Conservation (phyloP, 2,329 filamentous ascomycete species). For the Botryotinia calthae region DNA sequence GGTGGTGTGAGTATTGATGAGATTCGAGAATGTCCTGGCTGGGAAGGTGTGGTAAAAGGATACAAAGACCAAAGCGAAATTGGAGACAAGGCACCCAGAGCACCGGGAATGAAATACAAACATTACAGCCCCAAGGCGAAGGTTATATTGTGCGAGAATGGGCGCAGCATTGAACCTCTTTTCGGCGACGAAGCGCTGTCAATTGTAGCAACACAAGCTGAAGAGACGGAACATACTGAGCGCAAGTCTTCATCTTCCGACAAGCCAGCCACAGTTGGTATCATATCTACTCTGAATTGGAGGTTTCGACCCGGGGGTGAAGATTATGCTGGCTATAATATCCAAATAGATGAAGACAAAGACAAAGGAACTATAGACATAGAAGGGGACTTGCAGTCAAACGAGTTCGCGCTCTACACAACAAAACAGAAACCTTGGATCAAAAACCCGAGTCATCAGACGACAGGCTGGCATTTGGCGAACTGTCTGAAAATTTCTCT, state of each 20-base stretch:
- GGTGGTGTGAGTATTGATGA: constrained; percentile 85
- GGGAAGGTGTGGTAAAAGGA: constrained; percentile 73
- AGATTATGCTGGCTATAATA: not conserved
- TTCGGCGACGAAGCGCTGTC: constrained; percentile 8
- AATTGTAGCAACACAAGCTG: constrained; percentile 21
- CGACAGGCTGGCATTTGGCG: constrained; percentile 23
- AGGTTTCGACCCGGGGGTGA: not conserved
- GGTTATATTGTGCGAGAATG: constrained; percentile 76
- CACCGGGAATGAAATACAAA: constrained; percentile 98
- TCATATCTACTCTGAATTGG: constrained; percentile 34
- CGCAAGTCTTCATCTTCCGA: constrained; percentile 12
- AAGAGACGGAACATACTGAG: constrained; percentile 20
- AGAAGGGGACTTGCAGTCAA: not conserved
- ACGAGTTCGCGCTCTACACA: constrained; percentile 7
- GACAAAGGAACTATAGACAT: too few species aligned
- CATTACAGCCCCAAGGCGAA: constrained; percentile 91
- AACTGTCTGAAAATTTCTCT: constrained; percentile 64
- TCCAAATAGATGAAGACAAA: not conserved
- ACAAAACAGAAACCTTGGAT: constrained; percentile 2
- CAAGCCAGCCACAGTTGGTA: constrained; percentile 36
- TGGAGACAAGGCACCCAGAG: constrained; percentile 67
- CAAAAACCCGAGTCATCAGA: not conserved
- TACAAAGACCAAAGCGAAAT: constrained; percentile 75
- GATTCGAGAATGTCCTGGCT: constrained; percentile 70
- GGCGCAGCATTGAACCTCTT: not conserved